Evolutionary conservation across 345 rosid genomes (phyloP).

Genomic region (Heritiera fomes): DNA sequence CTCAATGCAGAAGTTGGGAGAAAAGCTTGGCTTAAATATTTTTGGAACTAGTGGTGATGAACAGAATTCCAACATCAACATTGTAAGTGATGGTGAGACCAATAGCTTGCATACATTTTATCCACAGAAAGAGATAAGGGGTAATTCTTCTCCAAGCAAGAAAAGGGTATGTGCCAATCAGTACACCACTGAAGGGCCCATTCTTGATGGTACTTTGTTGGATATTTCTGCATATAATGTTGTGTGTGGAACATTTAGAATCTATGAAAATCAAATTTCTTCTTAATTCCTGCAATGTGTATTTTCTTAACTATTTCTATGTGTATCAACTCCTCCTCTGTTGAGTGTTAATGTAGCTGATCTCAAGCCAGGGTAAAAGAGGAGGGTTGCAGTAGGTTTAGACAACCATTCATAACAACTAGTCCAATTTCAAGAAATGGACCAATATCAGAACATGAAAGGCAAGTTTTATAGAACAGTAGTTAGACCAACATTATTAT

Average conservation of each 20-base stretch:
- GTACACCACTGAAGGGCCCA: constrained; percentile 38
- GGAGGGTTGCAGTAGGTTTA: too few species aligned
- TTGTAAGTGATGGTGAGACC: constrained; percentile 64
- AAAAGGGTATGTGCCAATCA: constrained; percentile 40
- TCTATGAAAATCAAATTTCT: neutral
- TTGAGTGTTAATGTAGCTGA: too few species aligned
- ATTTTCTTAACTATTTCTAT: neutral
- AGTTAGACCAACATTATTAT: too few species aligned
- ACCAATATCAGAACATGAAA: too few species aligned
- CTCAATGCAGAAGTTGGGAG: constrained; percentile 66
- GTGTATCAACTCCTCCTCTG: too few species aligned
- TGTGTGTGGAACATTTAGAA: constrained; percentile 1
- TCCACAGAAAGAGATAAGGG: constrained; percentile 41
- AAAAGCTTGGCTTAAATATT: constrained; percentile 59
- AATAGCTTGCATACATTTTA: constrained; percentile 34
- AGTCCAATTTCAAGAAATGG: too few species aligned
- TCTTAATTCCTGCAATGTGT: neutral
- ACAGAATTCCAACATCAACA: constrained; percentile 61
- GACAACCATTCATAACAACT: too few species aligned
- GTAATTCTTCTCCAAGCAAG: constrained; percentile 40
- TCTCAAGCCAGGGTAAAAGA: too few species aligned
- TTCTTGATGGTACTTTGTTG: constrained; percentile 39
- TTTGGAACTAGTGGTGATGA: constrained; percentile 50
- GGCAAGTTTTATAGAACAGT: too few species aligned
- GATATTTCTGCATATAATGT: neutral